phyloP scores from a whole-genome alignment of 208 protist species.

The Crithidia mellificae region DNA sequence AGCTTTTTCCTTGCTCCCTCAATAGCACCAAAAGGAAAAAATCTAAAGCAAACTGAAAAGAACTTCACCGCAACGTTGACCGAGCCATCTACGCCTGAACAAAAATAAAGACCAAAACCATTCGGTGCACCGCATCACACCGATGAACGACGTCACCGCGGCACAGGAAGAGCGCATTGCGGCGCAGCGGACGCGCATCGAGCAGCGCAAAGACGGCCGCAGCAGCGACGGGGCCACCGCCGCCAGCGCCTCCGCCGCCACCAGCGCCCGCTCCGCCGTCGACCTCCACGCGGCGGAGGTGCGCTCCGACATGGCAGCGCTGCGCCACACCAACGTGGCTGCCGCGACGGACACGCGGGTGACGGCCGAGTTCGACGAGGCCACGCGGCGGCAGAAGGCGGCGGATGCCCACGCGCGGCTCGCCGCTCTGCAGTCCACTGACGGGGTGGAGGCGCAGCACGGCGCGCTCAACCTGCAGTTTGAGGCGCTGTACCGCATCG shows the following conservation, averaged over 20 bases:
- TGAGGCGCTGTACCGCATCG: conserved; percentile 82
- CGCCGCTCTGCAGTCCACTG: conserved; percentile 49
- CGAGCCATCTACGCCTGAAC: too few relatives aligned
- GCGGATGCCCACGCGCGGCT: conserved; percentile 39
- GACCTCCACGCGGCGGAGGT: conserved; percentile 52
- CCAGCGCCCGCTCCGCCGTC: conserved; percentile 22
- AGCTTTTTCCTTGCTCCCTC: too few relatives aligned
- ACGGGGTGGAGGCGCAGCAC: conserved; percentile 59
- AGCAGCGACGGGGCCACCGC: conserved; percentile 11
- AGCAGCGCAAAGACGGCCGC: conserved; percentile 17
- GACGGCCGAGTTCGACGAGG: conserved; percentile 65
- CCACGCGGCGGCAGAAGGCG: conserved; percentile 63
- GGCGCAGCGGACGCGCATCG: conserved; percentile 55
- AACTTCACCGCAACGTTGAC: too few relatives aligned
- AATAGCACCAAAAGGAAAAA: too few relatives aligned
- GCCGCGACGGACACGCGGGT: conserved; percentile 70
- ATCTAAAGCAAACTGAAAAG: too few relatives aligned
- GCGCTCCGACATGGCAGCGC: conserved; percentile 43
- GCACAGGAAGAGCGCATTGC: conserved; percentile 61
- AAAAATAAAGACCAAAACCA: too few relatives aligned
- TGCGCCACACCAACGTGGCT: conserved; percentile 43
- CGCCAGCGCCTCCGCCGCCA: background rate
- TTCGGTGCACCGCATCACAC: background rate
- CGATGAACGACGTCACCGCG: conserved; percentile 28
- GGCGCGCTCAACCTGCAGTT: conserved; percentile 87